These are phyloP conservation scores for Crithidia fasciculata DNA, from an alignment of 208 protist species.

Conservation along the genomic window DNA sequence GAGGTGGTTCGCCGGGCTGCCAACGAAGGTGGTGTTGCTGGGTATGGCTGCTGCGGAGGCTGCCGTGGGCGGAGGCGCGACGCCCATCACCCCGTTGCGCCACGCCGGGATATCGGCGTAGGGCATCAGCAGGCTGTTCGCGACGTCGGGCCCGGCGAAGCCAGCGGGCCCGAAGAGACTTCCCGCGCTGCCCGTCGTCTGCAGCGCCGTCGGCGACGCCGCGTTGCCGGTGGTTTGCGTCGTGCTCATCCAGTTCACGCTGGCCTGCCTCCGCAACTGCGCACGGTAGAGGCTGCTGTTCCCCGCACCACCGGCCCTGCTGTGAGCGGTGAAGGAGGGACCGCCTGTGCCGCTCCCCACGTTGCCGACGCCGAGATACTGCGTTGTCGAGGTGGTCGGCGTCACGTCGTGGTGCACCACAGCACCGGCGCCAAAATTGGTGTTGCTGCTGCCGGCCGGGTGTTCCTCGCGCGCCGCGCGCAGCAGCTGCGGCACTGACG, in stretches of 20 bases:
- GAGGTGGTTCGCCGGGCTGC: slow-evolving; percentile 17
- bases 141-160: slow-evolving; percentile 19
- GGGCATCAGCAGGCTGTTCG: slow-evolving; percentile 41
- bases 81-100: slow-evolving; percentile 22
- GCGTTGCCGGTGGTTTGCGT: slow-evolving; percentile 3
- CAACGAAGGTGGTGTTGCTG: not conserved
- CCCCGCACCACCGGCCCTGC: slow-evolving; percentile 4
- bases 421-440: not conserved
- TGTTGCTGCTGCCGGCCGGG: slow-evolving; percentile 1
- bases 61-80: slow-evolving; percentile 3
- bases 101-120: slow-evolving; percentile 41
- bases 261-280: slow-evolving; percentile 21
- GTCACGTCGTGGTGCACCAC: slow-evolving; percentile 1
- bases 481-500: slow-evolving; percentile 21
- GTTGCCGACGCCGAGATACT: not conserved
- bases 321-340: slow-evolving; percentile 1
- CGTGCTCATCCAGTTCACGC: slow-evolving; percentile 10
- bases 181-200: slow-evolving; percentile 10
- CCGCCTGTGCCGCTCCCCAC: too few species aligned
- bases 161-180: slow-evolving; percentile 4
- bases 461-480: slow-evolving; percentile 19
- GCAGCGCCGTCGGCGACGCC: slow-evolving; percentile 4
- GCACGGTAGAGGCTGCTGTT: slow-evolving; percentile 10
- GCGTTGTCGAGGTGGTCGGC: not conserved
- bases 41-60: too few species aligned